Conservation (phyloP, 164 flowering plant species). For the Paratinospora sagittata region DNA sequence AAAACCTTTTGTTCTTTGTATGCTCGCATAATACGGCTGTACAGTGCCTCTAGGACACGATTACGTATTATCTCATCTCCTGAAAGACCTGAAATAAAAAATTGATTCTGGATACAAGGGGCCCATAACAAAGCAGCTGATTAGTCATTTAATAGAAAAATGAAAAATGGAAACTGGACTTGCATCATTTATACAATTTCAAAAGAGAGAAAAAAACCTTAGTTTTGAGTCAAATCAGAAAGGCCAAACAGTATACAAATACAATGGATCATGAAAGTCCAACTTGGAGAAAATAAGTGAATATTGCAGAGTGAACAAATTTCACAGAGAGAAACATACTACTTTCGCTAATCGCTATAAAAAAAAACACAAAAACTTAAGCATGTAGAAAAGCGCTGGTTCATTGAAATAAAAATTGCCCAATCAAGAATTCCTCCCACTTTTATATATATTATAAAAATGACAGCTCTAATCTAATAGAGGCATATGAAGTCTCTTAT, state of each 20-base stretch:
- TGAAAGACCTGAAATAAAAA: constrained; percentile 96
- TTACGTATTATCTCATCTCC: constrained; percentile 80
- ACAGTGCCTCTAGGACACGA: constrained; percentile 82
- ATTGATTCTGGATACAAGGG: constrained; percentile 77
- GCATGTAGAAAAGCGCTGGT: too few species aligned
- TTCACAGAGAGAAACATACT: not conserved
- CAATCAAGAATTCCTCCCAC: too few species aligned
- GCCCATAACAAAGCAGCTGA: constrained; percentile 15
- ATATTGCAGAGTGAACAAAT: not conserved
- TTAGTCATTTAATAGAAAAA: constrained; percentile 13
- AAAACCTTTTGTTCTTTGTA: constrained; percentile 71
- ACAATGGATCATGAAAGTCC: too few species aligned
- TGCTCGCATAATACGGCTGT: constrained; percentile 78
- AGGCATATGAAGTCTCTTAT: too few species aligned
- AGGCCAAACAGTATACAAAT: not conserved
- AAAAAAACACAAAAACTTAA: too few species aligned
- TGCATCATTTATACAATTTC: not conserved
- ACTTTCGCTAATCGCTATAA: too few species aligned
- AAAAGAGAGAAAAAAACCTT: not conserved
- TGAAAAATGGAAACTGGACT: not conserved
- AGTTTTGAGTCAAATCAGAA: too few species aligned
- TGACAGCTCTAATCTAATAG: too few species aligned
- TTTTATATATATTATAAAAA: too few species aligned
- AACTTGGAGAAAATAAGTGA: not conserved
- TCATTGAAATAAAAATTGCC: too few species aligned